Evolutionary conservation across 106 monocot species (phyloP).

Genomic region (Dendrobium officinale): DNA sequence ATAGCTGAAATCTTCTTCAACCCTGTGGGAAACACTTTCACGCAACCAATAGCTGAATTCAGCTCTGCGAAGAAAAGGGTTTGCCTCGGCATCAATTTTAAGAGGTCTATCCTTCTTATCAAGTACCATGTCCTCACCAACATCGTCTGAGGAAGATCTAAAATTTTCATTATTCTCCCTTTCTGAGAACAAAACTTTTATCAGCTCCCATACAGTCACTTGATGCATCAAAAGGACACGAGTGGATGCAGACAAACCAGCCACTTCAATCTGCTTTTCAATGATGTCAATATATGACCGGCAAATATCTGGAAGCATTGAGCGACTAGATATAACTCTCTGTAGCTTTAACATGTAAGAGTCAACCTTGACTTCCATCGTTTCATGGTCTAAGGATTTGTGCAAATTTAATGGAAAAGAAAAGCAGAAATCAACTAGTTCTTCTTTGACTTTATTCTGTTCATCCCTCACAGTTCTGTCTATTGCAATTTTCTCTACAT

Average conservation of each 20-base stretch:
- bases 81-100: conserved; percentile 67
- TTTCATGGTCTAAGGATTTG: conserved; percentile 67
- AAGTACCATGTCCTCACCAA: conserved; percentile 64
- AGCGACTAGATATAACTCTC: conserved; percentile 50
- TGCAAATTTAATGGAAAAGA: conserved; percentile 62
- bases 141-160: conserved; percentile 29
- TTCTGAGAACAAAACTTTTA: conserved; percentile 83
- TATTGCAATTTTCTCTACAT: conserved; percentile 66
- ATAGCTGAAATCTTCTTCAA: conserved; percentile 75
- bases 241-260: conserved; percentile 49
- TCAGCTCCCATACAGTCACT: conserved; percentile 85
- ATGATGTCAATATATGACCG: conserved; percentile 64
- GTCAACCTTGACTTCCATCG: conserved; percentile 25
- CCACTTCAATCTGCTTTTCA: conserved; percentile 71
- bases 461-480: conserved; percentile 68
- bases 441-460: conserved; percentile 56
- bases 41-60: conserved; percentile 92
- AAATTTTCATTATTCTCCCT: conserved; percentile 29
- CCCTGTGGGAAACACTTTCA: conserved; percentile 81
- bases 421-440: conserved; percentile 75
- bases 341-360: conserved; percentile 50
- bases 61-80: conserved; percentile 69
- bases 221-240: conserved; percentile 81
- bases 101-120: conserved; percentile 51
- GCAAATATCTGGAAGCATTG: conserved; percentile 60